phyloP scores from a whole-genome alignment of 306 rosid species.

The Sicyos baderoa region DNA sequence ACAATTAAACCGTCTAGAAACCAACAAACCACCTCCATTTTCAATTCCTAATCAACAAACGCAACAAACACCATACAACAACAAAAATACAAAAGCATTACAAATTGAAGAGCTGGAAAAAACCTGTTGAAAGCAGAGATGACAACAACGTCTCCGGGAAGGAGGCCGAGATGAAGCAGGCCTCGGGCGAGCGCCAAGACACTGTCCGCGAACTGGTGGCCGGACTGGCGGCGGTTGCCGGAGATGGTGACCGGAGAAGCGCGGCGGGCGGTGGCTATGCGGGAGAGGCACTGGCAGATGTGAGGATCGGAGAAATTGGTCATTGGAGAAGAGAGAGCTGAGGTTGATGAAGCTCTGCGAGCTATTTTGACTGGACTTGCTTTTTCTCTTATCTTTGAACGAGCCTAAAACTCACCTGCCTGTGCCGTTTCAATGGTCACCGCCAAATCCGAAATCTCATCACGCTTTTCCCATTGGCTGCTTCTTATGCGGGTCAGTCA shows the following conservation, averaged over 20 bases:
- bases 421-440: conserved; percentile 6
- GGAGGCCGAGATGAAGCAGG: conserved; percentile 43
- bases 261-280: conserved; percentile 34
- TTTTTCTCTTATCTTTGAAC: not conserved
- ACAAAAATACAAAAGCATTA: not conserved
- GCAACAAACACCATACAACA: not conserved
- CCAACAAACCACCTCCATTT: not conserved
- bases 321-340: conserved; percentile 29
- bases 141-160: conserved; percentile 55
- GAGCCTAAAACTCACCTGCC: not conserved
- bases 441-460: conserved; percentile 13
- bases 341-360: not conserved
- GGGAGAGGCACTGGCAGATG: conserved; percentile 69
- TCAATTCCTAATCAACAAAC: not conserved
- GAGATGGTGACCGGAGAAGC: conserved; percentile 32
- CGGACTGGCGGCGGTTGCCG: conserved; percentile 41
- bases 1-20: not conserved
- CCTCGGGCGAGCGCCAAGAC: conserved; percentile 53
- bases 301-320: conserved; percentile 38
- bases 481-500: too few species aligned
- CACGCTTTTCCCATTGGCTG: not conserved
- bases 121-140: conserved; percentile 79
- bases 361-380: not conserved
- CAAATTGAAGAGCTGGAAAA: not conserved
- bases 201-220: conserved; percentile 43